Percentiles rank a stretch among this genome's conserved stretches.
phyloP scores from a whole-genome alignment of 1,139 yeast genomes.

The Saccharomycopsis hybrid region DNA sequence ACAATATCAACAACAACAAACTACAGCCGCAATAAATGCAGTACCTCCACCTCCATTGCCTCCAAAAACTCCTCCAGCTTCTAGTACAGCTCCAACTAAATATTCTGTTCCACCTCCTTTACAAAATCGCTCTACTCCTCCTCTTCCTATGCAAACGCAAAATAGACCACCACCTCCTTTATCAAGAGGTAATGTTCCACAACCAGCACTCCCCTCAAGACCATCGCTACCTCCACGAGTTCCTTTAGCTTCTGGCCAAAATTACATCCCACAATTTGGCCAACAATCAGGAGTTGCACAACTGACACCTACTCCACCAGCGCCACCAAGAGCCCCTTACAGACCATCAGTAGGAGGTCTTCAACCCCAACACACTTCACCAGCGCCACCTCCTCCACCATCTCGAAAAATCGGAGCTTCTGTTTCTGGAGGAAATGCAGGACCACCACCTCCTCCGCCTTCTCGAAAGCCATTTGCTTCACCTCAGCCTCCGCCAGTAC shows the following conservation, averaged over 20 bases:
- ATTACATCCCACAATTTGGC: not conserved
- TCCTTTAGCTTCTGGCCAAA: not conserved
- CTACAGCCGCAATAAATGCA: slow-evolving; percentile 28
- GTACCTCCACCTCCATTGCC: slow-evolving; percentile 24
- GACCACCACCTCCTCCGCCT: slow-evolving; percentile 21
- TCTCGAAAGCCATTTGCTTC: slow-evolving; percentile 10
- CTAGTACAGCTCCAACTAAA: slow-evolving; percentile 18
- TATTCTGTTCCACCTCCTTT: slow-evolving; percentile 31
- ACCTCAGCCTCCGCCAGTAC: slow-evolving; percentile 20
- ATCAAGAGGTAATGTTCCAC: slow-evolving; percentile 24
- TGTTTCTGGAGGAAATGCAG: slow-evolving; percentile 12
- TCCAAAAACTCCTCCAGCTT: slow-evolving; percentile 19
- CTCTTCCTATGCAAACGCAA: slow-evolving; percentile 35
- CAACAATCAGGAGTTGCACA: slow-evolving; percentile 5
- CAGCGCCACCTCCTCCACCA: slow-evolving; percentile 28
- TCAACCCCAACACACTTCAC: not conserved
- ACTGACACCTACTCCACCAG: slow-evolving; percentile 28
- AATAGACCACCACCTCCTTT: slow-evolving; percentile 34
- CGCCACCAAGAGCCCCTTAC: slow-evolving; percentile 22
- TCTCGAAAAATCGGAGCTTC: slow-evolving; percentile 5
- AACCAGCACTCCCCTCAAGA: slow-evolving; percentile 4
- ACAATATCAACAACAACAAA: slow-evolving; percentile 29
- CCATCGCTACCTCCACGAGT: slow-evolving; percentile 16
- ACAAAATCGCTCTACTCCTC: slow-evolving; percentile 30
- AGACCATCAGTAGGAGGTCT: not conserved